Percentiles rank a stretch among this genome's conserved stretches.
Evolutionary conservation across 441 rosid species (phyloP).

Genomic region (Metrosideros polymorpha): DNA sequence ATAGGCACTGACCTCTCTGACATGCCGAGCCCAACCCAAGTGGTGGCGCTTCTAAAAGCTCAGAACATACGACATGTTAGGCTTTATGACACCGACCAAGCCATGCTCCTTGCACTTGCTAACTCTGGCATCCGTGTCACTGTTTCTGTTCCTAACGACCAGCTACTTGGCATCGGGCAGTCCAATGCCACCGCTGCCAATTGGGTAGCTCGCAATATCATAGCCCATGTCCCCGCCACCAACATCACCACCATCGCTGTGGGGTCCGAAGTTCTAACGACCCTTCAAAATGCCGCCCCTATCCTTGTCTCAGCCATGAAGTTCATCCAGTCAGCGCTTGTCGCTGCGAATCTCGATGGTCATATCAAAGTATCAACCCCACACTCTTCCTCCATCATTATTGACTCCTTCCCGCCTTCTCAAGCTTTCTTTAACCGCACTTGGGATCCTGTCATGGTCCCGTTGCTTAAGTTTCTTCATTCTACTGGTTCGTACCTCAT

Average conservation of each 20-base stretch:
- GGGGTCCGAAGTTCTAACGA: slow-evolving; percentile 74
- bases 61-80: slow-evolving; percentile 73
- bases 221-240: slow-evolving; percentile 84
- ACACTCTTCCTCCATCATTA: slow-evolving; percentile 71
- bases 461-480: slow-evolving; percentile 72
- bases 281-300: slow-evolving; percentile 61
- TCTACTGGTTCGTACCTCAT: slow-evolving; percentile 67
- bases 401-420: slow-evolving; percentile 95
- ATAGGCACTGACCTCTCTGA: slow-evolving; percentile 78
- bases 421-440: slow-evolving; percentile 94
- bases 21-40: slow-evolving; percentile 86
- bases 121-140: slow-evolving; percentile 69
- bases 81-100: slow-evolving; percentile 71
- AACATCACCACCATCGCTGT: slow-evolving; percentile 79
- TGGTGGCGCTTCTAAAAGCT: slow-evolving; percentile 71
- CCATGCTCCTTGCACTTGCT: slow-evolving; percentile 77
- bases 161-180: slow-evolving; percentile 89
- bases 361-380: slow-evolving; percentile 88
- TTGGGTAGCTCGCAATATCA: slow-evolving; percentile 79
- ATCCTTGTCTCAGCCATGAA: slow-evolving; percentile 74
- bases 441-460: slow-evolving; percentile 82
- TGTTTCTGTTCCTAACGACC: slow-evolving; percentile 81
- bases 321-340: slow-evolving; percentile 75
- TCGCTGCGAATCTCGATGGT: slow-evolving; percentile 76
- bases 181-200: slow-evolving; percentile 97